These are phyloP conservation scores for Setaria viridis DNA, from an alignment of 202 grass and related monocot species.

Conservation along the genomic window DNA sequence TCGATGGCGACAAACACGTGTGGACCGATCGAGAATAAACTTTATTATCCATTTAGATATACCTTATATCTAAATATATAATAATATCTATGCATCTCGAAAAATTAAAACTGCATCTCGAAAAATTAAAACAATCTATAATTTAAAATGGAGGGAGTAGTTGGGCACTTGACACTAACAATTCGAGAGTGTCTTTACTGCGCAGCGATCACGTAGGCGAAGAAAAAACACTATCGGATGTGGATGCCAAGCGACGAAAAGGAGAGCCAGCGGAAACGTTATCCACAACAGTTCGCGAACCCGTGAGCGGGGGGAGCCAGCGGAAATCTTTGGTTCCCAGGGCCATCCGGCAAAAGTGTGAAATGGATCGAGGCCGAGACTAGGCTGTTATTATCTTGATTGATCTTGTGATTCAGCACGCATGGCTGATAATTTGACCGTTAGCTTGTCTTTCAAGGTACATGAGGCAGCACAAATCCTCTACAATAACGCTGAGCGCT, in stretches of 20 bases:
- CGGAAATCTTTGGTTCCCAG: neutral
- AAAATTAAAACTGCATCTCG: too few relatives aligned
- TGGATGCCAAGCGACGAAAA: constrained; percentile 1
- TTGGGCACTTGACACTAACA: too few relatives aligned
- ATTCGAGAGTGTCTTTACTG: neutral
- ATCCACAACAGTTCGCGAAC: constrained; percentile 22
- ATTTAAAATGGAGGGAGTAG: neutral
- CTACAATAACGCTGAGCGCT: too few relatives aligned
- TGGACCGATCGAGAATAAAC: neutral
- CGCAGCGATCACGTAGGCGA: neutral
- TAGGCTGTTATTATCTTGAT: neutral
- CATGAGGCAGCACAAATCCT: too few relatives aligned
- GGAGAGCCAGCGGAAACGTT: neutral
- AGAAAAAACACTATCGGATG: neutral
- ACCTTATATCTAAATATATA: too few relatives aligned
- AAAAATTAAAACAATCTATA: too few relatives aligned
- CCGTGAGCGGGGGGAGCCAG: constrained; percentile 27
- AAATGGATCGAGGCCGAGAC: neutral
- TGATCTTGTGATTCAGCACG: neutral
- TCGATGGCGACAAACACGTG: constrained; percentile 28
- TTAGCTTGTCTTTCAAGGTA: neutral
- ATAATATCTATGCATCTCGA: too few relatives aligned
- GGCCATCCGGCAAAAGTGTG: neutral
- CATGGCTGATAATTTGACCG: neutral
- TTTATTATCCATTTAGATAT: too few relatives aligned